Evolutionary conservation across 345 rosid genomes (phyloP).

Genomic region (Litchi chinensis): DNA sequence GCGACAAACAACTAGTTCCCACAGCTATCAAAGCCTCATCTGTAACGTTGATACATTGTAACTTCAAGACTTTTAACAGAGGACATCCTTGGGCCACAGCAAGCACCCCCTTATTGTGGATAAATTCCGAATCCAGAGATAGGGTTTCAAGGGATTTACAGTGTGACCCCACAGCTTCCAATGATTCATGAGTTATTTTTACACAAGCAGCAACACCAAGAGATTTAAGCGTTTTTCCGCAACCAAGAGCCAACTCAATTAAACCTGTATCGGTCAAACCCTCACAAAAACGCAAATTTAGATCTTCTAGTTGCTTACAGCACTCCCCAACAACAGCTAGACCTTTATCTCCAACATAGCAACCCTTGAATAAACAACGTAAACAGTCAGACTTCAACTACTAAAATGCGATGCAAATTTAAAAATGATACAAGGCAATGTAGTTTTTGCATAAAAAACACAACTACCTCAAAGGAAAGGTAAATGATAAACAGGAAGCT

Average conservation of each 20-base stretch:
- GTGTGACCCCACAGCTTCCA: constrained; percentile 72
- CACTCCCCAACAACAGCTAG: constrained; percentile 68
- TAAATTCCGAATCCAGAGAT: constrained; percentile 78
- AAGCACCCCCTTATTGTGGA: constrained; percentile 69
- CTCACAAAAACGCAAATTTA: constrained; percentile 89
- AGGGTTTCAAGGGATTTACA: constrained; percentile 68
- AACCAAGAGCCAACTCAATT: constrained; percentile 59
- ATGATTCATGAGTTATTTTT: constrained; percentile 65
- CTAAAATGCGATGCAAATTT: not conserved
- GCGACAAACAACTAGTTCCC: constrained; percentile 56
- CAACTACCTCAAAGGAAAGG: not conserved
- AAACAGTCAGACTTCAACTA: constrained; percentile 4
- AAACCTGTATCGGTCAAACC: constrained; percentile 79
- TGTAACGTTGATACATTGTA: constrained; percentile 73
- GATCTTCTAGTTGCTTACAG: constrained; percentile 70
- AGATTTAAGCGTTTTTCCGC: constrained; percentile 72
- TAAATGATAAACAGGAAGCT: constrained; percentile 1
- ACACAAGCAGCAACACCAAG: constrained; percentile 88
- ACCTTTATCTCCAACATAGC: constrained; percentile 87
- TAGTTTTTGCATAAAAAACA: constrained; percentile 10
- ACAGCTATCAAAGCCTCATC: constrained; percentile 72
- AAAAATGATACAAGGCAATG: not conserved
- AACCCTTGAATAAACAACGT: constrained; percentile 54
- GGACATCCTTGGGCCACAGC: constrained; percentile 79
- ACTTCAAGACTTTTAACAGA: constrained; percentile 65